Evolutionary conservation across 768 basidiomycete species (phyloP).

Genomic region (Coprinopsis marcescibilis): DNA sequence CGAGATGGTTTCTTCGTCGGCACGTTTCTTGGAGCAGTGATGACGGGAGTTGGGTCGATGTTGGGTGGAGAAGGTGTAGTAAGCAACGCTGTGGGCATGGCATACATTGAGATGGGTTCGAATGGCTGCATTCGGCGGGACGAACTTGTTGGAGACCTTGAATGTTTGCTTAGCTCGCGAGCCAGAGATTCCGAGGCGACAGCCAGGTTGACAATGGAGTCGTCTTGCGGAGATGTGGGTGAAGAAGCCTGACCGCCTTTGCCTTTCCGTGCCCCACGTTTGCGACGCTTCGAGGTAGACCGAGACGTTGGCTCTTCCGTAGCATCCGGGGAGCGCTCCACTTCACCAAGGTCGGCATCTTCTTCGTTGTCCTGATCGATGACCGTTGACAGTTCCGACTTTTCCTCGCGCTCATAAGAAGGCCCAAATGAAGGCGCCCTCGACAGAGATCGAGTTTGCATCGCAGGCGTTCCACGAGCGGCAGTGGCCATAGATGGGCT

Average conservation of each 20-base stretch:
- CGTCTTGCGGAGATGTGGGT: slow-evolving; percentile 37
- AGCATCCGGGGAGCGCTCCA: slow-evolving; percentile 33
- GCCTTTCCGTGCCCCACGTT: slow-evolving; percentile 81
- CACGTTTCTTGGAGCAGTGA: slow-evolving; percentile 17
- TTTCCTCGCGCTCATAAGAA: slow-evolving; percentile 37
- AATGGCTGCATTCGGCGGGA: slow-evolving; percentile 23
- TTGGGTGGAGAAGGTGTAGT: slow-evolving; percentile 18
- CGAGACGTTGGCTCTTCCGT: slow-evolving; percentile 44
- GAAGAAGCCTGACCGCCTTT: slow-evolving; percentile 48
- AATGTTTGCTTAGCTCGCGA: slow-evolving; percentile 73
- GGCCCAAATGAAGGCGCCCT: slow-evolving; percentile 60
- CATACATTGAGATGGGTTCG: slow-evolving; percentile 44
- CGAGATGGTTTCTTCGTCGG: slow-evolving; percentile 79
- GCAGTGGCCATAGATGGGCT: slow-evolving; percentile 45
- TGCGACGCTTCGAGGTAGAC: slow-evolving; percentile 72
- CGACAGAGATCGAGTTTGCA: slow-evolving; percentile 50
- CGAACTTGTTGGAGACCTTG: slow-evolving; percentile 32
- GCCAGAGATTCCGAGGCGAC: slow-evolving; percentile 78
- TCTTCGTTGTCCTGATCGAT: slow-evolving; percentile 49
- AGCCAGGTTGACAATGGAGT: slow-evolving; percentile 65
- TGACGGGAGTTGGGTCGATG: slow-evolving; percentile 12
- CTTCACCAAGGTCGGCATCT: slow-evolving; percentile 36
- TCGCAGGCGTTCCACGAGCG: slow-evolving; percentile 46
- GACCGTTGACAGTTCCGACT: slow-evolving; percentile 46
- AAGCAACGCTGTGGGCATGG: slow-evolving; percentile 32